Base-by-base conservation (phyloP, 257 asterid species). In the Jasminum sambac region DNA sequence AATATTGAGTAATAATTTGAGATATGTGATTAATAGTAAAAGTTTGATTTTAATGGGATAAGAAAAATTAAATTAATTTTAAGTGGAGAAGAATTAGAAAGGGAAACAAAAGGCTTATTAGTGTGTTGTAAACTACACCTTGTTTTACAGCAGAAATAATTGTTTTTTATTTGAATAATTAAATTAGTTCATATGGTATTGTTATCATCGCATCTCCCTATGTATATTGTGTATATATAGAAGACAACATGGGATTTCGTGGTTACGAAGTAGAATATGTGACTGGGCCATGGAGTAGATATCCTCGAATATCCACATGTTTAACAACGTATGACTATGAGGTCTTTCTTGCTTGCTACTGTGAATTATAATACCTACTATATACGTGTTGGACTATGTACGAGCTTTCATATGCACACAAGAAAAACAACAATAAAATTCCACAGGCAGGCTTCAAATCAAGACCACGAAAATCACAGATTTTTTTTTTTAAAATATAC, bases 281-380 rank as follows among this genome's bases (percentile, higher is more conserved):
- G 2, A 1, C 2, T 11, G 9, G 44, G 48, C 36, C 16, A 5
- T 40, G 71, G 63, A 52, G 83, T n/a, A n/a, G n/a, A 79, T 75
- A 79, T 75, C 17, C 77, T 19, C 1, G 83, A 57, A 79, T 79
- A 75, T 75, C 19, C 77, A 52, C 60, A 14, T 11, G 38, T 40
- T 63, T 30, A 25, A 76, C 43, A 39, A 48, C 43, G 26, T 62
- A 12, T 14, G 11, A 11, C 30, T 42, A 46, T 55, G 62, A 7
- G 3, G n/a, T 10, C n/a, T 55, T 55, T 23, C 25, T 55, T 11
- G 62, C 25, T 19, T 30, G 9, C 0, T 55, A 21, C 0, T 55
- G 21, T 17, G n/a, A 50, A 48, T 9, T 24, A 42, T 58, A 57
- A 42, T 58, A 57, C 55, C 38, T 30, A n/a, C n/a, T n/a, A n/a